Conservation (phyloP, 2,329 filamentous ascomycete genomes). For the Fusarium neocosmosporiellum region DNA sequence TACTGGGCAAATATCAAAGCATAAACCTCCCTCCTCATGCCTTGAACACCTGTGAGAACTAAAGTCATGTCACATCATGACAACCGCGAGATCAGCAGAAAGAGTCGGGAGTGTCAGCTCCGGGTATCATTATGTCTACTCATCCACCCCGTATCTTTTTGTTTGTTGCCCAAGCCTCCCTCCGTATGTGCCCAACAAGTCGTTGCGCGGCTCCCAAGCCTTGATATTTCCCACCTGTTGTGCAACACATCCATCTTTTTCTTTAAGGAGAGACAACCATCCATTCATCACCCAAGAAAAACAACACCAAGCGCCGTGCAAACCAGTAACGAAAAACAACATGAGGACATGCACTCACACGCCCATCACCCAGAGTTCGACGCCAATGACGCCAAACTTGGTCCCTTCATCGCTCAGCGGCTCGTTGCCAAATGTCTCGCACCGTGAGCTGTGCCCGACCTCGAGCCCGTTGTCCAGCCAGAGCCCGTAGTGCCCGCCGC, state of each 20-base stretch:
- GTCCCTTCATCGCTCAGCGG: slow-evolving; percentile 90
- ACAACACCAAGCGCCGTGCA: slow-evolving; percentile 32
- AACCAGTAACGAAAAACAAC: slow-evolving; percentile 7
- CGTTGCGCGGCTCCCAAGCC: background rate
- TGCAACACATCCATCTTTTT: background rate
- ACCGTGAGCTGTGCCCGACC: slow-evolving; percentile 83
- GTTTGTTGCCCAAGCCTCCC: background rate
- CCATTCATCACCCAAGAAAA: background rate
- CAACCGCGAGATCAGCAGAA: slow-evolving; percentile 1
- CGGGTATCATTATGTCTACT: slow-evolving; percentile 44
- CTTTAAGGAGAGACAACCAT: slow-evolving; percentile 14
- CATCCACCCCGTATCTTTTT: slow-evolving; percentile 15
- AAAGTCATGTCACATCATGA: background rate
- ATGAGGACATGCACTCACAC: slow-evolving; percentile 41
- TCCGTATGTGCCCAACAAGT: slow-evolving; percentile 22
- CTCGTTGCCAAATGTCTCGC: slow-evolving; percentile 95
- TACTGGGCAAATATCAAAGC: background rate
- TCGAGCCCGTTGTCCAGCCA: slow-evolving; percentile 92
- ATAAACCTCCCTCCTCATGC: background rate
- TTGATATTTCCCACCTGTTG: background rate
- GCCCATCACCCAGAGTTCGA: slow-evolving; percentile 94
- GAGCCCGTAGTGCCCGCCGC: slow-evolving; percentile 89
- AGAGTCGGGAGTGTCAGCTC: slow-evolving; percentile 42
- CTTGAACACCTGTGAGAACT: background rate
- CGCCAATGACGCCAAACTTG: slow-evolving; percentile 90